These are phyloP conservation scores for Myriosclerotinia scirpicola DNA, from an alignment of 2,329 filamentous ascomycete genomes.

Conservation along the genomic window DNA sequence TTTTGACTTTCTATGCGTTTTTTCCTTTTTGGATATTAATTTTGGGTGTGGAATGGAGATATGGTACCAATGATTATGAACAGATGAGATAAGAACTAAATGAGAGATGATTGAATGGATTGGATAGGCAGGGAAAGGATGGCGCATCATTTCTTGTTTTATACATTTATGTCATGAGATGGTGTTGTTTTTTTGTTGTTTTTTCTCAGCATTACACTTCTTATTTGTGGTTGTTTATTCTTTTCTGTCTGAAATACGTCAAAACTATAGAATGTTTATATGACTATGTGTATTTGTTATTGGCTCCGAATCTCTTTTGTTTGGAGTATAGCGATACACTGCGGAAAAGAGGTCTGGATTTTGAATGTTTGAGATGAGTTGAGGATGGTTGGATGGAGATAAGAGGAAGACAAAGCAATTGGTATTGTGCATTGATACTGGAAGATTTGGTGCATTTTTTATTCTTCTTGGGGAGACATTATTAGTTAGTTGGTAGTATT, in stretches of 20 bases:
- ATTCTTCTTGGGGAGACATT: no score
- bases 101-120: conserved; percentile 2
- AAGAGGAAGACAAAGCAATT: neutral
- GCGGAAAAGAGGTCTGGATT: neutral
- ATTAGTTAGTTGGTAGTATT: no score
- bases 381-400: neutral
- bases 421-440: neutral
- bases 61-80: conserved; percentile 15
- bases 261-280: conserved; percentile 17
- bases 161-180: conserved; percentile 9
- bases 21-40: neutral
- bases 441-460: neutral
- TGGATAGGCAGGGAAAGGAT: conserved; percentile 12
- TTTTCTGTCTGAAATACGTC: neutral
- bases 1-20: neutral
- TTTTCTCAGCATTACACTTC: neutral
- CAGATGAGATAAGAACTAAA: conserved; percentile 17
- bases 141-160: conserved; percentile 19
- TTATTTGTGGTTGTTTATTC: neutral
- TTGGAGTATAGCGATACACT: conserved; percentile 5
- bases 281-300: conserved; percentile 17
- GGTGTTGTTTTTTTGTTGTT: neutral
- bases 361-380: neutral
- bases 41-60: neutral
- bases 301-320: conserved; percentile 5